phyloP scores from a whole-genome alignment of 2,329 filamentous ascomycete species.

The Corniculantispora saksenae region DNA sequence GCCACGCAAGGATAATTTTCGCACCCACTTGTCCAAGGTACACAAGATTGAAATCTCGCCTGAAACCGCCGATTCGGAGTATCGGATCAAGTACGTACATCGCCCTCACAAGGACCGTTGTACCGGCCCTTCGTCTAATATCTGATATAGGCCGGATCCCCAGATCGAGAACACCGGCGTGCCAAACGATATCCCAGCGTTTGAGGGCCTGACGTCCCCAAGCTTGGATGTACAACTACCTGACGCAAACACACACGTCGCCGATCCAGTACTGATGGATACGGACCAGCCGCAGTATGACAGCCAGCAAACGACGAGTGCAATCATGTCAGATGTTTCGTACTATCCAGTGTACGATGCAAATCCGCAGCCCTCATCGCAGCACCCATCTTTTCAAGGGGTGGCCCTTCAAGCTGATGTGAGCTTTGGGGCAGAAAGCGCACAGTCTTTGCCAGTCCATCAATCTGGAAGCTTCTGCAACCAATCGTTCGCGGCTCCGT shows the following conservation, averaged over 20 bases:
- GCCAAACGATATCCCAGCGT: neutral
- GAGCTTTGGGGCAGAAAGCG: neutral
- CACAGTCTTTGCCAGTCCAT: neutral
- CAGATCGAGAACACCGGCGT: neutral
- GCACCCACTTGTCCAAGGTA: conserved; percentile 71
- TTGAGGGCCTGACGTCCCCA: neutral
- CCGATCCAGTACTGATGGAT: conserved; percentile 1
- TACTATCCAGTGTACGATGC: neutral
- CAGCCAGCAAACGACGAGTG: neutral
- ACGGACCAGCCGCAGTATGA: neutral
- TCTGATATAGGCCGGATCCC: neutral
- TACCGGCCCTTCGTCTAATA: neutral
- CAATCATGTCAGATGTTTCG: neutral
- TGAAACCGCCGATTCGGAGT: neutral
- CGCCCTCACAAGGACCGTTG: neutral
- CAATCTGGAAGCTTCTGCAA: neutral
- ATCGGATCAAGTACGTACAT: neutral
- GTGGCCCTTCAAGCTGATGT: neutral
- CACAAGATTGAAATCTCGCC: conserved; percentile 46
- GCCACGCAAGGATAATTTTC: conserved; percentile 85
- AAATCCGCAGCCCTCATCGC: neutral
- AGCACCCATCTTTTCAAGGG: neutral
- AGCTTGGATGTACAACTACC: neutral
- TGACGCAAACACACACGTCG: neutral
- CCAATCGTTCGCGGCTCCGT: neutral